Evolutionary conservation across 345 rosid species (phyloP), one percentile per base, ranked within the genome.

Genomic region (Triadica sebifera): DNA sequence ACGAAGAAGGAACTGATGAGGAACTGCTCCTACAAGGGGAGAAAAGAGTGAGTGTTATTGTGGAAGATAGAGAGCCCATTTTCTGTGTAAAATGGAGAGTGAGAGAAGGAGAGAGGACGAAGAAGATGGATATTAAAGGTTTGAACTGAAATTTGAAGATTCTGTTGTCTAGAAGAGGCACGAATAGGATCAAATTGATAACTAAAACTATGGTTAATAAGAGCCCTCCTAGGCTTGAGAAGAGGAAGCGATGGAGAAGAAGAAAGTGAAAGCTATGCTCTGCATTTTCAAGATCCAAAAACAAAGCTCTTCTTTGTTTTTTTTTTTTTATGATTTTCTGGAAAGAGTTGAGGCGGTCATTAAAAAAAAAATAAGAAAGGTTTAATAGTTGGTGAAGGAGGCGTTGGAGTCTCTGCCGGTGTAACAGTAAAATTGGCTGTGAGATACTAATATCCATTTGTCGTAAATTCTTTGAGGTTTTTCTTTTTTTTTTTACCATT

Each of bases 221-320:
- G 5, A 3, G 72, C 72, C n/a, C 63, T 75, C 3, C 82, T 75
- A 4, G 80, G 78, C 70, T 83, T 86, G 2, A 75, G 82, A 69
- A 66, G 73, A 49, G 87, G 86, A 8, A 83, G 66, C 4, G 84
- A 75, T 12, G 71, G 52, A n/a, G 65, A 80, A 16, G 87, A 69
- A 38, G 81, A 79, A 52, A 80, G 86, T 74, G 79, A 81, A 91
- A 12, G 85, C 87, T 25, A 85, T 50, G 91, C 91, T 87, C 76
- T 91, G 97, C 98, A 91, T 92, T 80, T 72, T 57, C 46, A 75
- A 73, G 86, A 81, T 87, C 82, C 78, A 65, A 61, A 64, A 71
- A 43, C 52, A 39, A 24, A 53, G 78, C 37, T n/a, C n/a, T n/a
- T n/a, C n/a, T n/a, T n/a, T n/a, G n/a, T n/a, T n/a, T n/a, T n/a